Conservation (phyloP, 2,329 filamentous ascomycete genomes). For the Botrytis aclada region DNA sequence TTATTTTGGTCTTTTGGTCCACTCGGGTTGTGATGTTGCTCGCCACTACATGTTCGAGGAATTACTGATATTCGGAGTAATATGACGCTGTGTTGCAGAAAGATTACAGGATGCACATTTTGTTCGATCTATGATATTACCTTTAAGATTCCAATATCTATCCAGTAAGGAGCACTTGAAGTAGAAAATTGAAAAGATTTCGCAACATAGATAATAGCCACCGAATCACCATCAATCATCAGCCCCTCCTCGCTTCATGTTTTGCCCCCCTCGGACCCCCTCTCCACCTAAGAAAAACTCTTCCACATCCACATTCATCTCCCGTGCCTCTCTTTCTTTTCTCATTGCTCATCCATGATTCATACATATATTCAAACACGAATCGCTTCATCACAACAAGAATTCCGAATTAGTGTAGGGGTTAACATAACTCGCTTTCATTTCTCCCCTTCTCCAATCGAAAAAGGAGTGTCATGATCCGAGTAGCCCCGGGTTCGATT, state of each 20-base stretch:
- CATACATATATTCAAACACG: rapidly evolving
- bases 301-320: neutral
- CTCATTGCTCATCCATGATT: neutral
- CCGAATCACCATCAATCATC: neutral
- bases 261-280: neutral
- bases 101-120: neutral
- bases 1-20: neutral
- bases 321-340: neutral
- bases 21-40: neutral
- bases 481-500: conserved; percentile 12
- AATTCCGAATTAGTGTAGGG: conserved; percentile 3
- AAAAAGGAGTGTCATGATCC: neutral
- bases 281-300: neutral
- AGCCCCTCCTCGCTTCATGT: neutral
- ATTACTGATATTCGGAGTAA: neutral
- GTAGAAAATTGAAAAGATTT: neutral
- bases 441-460: neutral
- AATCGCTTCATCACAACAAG: rapidly evolving
- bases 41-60: neutral
- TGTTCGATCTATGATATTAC: neutral
- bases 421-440: conserved; percentile 13
- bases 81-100: neutral
- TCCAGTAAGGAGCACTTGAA: neutral
- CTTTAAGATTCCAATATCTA: neutral
- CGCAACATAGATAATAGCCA: neutral